A percentile compares a stretch with the other conserved stretches of the same genome.
Evolutionary conservation across 129 eudicot species (phyloP).

Genomic region (Flaveria trinervia): DNA sequence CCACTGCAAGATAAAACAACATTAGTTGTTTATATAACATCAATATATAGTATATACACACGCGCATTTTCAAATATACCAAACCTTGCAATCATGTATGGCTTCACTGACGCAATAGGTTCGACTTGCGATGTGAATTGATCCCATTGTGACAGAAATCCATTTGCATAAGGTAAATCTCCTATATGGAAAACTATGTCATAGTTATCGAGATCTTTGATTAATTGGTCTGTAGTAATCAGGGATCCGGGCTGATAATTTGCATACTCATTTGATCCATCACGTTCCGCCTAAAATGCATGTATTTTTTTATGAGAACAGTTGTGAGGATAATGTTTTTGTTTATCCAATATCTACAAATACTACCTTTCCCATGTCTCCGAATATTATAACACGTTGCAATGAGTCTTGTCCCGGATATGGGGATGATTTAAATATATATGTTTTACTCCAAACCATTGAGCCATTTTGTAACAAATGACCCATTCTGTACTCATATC

Average conservation of each 20-base stretch:
- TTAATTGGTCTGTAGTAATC: slow-evolving; percentile 45
- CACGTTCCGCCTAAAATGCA: slow-evolving; percentile 49
- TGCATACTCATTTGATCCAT: slow-evolving; percentile 56
- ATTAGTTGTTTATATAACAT: too few relatives aligned
- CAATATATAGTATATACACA: too few relatives aligned
- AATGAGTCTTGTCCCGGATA: slow-evolving; percentile 63
- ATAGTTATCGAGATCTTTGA: slow-evolving; percentile 43
- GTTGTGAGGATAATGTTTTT: background rate
- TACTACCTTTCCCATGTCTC: slow-evolving; percentile 79
- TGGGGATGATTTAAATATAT: slow-evolving; percentile 63
- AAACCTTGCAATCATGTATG: slow-evolving; percentile 58
- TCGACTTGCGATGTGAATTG: slow-evolving; percentile 50
- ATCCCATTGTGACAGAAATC: slow-evolving; percentile 59
- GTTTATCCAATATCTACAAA: background rate
- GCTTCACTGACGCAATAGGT: slow-evolving; percentile 54
- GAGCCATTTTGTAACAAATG: slow-evolving; percentile 49
- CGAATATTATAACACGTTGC: slow-evolving; percentile 55
- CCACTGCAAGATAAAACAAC: slow-evolving; percentile 40
- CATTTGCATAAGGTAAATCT: slow-evolving; percentile 54
- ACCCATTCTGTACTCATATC: slow-evolving; percentile 60
- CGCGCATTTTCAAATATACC: background rate
- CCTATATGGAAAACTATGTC: slow-evolving; percentile 60
- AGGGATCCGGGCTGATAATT: slow-evolving; percentile 53
- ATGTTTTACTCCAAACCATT: slow-evolving; percentile 47
- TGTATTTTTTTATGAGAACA: background rate